These are phyloP conservation scores for Stachybotrys elegans DNA, from an alignment of 2,329 filamentous ascomycete species.

Conservation along the genomic window DNA sequence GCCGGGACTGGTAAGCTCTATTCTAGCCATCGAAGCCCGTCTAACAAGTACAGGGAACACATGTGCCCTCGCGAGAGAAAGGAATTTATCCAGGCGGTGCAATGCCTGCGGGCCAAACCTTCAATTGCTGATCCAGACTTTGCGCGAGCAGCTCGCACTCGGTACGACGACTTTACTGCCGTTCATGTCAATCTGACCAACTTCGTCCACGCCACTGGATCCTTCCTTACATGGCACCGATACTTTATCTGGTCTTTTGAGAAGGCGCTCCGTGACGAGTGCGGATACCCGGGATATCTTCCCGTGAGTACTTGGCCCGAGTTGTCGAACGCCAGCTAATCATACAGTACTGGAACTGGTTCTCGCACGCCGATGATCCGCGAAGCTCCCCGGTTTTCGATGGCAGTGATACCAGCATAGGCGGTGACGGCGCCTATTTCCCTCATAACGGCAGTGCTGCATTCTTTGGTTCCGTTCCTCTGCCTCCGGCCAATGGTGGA, in stretches of 20 bases:
- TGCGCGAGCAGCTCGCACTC: constrained; percentile 16
- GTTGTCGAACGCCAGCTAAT: not conserved
- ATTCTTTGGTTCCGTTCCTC: not conserved
- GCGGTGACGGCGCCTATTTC: not conserved
- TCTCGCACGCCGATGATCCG: not conserved
- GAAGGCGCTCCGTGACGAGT: constrained; percentile 32
- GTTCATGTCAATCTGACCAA: constrained; percentile 22
- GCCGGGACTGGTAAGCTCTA: not conserved
- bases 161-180: constrained; percentile 26
- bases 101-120: constrained; percentile 16
- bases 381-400: not conserved
- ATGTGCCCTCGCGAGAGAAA: constrained; percentile 8
- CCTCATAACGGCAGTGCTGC: not conserved
- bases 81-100: constrained; percentile 19
- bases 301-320: not conserved
- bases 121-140: constrained; percentile 15
- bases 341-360: not conserved
- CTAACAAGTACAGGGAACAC: not conserved
- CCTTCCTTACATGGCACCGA: constrained; percentile 37
- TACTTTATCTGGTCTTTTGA: constrained; percentile 34
- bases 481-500: not conserved
- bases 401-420: not conserved
- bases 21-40: not conserved
- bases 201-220: constrained; percentile 11
- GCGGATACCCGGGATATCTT: constrained; percentile 28